Evolutionary conservation across 495 filamentous ascomycete species (phyloP).

Genomic region (Acidomyces sp.): DNA sequence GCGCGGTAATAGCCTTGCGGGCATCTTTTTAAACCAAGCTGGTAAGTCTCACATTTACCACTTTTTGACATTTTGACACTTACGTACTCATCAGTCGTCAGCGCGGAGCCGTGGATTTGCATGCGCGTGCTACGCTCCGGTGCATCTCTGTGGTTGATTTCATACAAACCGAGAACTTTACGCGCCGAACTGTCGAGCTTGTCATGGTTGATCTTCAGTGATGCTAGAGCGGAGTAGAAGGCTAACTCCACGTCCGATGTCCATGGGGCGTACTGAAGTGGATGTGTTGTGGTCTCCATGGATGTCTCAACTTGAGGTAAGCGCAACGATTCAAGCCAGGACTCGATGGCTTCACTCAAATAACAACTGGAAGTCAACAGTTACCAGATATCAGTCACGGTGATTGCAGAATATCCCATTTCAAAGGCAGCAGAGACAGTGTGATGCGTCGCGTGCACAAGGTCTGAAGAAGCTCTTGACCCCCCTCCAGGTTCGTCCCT

Average conservation of each 20-base stretch:
- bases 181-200: constrained; percentile 88
- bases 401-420: no score
- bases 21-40: constrained; percentile 41
- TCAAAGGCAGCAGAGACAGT: no score
- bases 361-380: no score
- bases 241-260: constrained; percentile 86
- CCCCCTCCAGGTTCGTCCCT: no score
- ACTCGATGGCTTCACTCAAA: no score
- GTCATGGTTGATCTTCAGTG: constrained; percentile 89
- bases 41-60: constrained; percentile 6
- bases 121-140: constrained; percentile 65
- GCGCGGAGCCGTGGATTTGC: constrained; percentile 75
- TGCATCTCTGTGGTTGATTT: constrained; percentile 55
- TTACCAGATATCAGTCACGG: no score
- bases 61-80: neutral
- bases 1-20: constrained; percentile 62
- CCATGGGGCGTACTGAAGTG: constrained; percentile 66
- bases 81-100: constrained; percentile 69
- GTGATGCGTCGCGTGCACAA: no score
- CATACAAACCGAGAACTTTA: constrained; percentile 75
- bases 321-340: no score
- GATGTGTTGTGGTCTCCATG: constrained; percentile 20
- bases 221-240: constrained; percentile 81
- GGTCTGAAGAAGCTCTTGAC: no score
- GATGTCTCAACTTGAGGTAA: no score